Percentiles rank a stretch among this genome's conserved stretches.
Evolutionary conservation across 495 filamentous ascomycete species (phyloP).

Genomic region (Articulospora tetracladia): DNA sequence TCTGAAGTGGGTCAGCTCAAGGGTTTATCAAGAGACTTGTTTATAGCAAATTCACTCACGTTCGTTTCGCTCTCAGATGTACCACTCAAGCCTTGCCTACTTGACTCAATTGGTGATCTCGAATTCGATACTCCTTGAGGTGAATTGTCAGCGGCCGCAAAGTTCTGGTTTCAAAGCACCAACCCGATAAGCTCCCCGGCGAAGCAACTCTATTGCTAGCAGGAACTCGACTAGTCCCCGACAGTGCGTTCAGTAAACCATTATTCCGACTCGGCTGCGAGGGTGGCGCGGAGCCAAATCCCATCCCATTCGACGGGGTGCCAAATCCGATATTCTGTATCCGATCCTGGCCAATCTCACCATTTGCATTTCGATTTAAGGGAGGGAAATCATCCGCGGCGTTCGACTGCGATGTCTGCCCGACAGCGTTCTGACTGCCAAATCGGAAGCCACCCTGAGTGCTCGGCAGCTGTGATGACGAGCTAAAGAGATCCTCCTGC

Average conservation of each 20-base stretch:
- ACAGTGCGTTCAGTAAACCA: constrained; percentile 55
- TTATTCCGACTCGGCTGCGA: constrained; percentile 35
- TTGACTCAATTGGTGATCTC: constrained; percentile 19
- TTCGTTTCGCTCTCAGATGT: constrained; percentile 7
- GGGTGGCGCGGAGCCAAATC: constrained; percentile 32
- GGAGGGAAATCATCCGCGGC: constrained; percentile 81
- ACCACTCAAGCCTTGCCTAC: constrained; percentile 10
- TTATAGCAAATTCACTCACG: constrained; percentile 14
- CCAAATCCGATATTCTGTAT: constrained; percentile 63
- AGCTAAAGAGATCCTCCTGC: constrained; percentile 55
- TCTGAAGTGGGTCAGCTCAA: constrained; percentile 8
- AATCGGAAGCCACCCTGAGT: constrained; percentile 60
- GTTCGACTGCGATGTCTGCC: constrained; percentile 61
- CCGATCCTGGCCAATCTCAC: constrained; percentile 68
- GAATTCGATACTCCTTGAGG: constrained; percentile 17
- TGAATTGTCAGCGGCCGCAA: constrained; percentile 1
- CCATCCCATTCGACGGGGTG: constrained; percentile 42
- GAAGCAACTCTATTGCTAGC: constrained; percentile 21
- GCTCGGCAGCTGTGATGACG: constrained; percentile 48
- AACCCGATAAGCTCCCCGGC: constrained; percentile 23
- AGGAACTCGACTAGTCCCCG: constrained; percentile 31
- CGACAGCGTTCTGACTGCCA: constrained; percentile 45
- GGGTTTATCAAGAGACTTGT: not conserved
- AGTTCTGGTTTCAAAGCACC: not conserved
- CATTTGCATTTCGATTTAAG: constrained; percentile 65